Base-by-base conservation (phyloP, 495 filamentous ascomycete genomes). In the Geopyxis carbonaria region DNA sequence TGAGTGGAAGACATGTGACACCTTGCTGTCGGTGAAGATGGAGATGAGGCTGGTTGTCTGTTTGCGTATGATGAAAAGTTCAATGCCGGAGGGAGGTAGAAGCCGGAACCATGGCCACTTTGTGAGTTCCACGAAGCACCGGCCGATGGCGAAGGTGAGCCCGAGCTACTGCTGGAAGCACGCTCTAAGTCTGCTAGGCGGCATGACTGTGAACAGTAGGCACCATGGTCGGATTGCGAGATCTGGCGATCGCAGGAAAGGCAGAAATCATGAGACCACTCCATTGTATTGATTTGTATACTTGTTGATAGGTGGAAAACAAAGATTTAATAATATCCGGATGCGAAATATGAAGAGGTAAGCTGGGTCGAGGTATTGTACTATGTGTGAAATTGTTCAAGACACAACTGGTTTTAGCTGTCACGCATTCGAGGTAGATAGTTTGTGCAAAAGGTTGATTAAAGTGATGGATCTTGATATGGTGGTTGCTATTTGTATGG, bases 171-270 rank as follows among this genome's bases (percentile, higher is more conserved):
- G 19, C 58, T 51, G 5, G 70, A 66, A 25, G 72, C 70, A 57
- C 72, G 72, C 58, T 93, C 83, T 46, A 86, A 69, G 57, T 94
- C 89, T 37, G 81, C 78, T 31, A 94, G 66, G 29, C 83, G 72
- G 65, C 87, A 95, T 18, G 78, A 72, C 64, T 95, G 85, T 19
- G 84, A 92, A 72, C 87, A 95, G 63, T 93, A 95, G 19, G 72
- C 65, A 50, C 70, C 73, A 44, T 69, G 69, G 44, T 78, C 78
- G 15, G 64, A 50, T 39, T 46, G 43, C 35, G 71, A 69, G 40
- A 78, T 89, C 60, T 92, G 81, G 58, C 75, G 73, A 61, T 94
- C 87, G 67, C 87, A 95, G 66, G 76, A 75, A 43, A 95, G 75
- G 64, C 87, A 95, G 70, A 80, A 93, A 59, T 93, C 82, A 47